Evolutionary conservation across 2,329 filamentous ascomycete genomes (phyloP), one percentile per base, ranked within the genome.

Genomic region (Pestalotiopsis sp.): DNA sequence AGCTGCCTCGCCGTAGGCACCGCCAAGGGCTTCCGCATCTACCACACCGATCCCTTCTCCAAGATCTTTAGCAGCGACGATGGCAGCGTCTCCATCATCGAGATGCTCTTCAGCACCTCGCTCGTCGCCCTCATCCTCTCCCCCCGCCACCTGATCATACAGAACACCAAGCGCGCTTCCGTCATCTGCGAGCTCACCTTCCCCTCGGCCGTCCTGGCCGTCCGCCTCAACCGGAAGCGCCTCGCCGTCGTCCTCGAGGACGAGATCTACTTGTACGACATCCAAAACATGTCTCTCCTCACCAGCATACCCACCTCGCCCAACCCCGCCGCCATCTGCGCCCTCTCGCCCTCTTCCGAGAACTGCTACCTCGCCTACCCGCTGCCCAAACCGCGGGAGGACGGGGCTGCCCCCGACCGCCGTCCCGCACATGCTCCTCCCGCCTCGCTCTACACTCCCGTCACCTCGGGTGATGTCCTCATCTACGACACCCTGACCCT

Each of bases 121-220:
- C 89, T 99, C 45, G 95, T 99, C 68, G 96, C 96, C 66, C 87
- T 98, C 67, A 95, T 98, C 71, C 86, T 97, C 57, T 98, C 96
- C 23, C 96, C 96, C 4, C 89, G 96, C 68, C 92, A 97, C 69
- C 86, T 99, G 67, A 93, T 97, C 73, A 98, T 99, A 77, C 95
- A 97, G 77, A 99, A 99, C 80, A 99, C 96, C 45, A 98, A 91
- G 87, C 85, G 89, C 73, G 87, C 87, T 2, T 91, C 95, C 57
- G 93, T 97, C 69, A 98, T 99, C 80, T 99, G 96, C 88, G 96
- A 99, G 81, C 92, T 99, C 78, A 98, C 95, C 3, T 99, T 99
- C 75, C 95, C 95, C 13, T 97, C 95, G n/a, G 94, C 95, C 64
- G 94, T 99, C 12, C 88, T 98, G 56, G 95, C 95, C 23, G 94